Evolutionary conservation across 164 flowering plant species (phyloP).

Genomic region (Tinospora cordifolia): DNA sequence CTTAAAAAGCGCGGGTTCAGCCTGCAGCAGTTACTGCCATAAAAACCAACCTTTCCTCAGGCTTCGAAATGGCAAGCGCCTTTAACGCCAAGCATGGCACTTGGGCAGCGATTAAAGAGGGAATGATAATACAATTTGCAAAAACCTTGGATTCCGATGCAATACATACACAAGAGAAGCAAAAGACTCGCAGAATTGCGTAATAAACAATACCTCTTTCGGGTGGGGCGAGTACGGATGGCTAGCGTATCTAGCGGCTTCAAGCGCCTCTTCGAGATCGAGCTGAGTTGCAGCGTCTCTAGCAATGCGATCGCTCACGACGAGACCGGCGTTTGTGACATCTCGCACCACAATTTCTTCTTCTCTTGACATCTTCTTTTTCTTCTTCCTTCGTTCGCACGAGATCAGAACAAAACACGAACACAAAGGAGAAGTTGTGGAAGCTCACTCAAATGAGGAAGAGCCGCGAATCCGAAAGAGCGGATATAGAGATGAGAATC

Average conservation of each 20-base stretch:
- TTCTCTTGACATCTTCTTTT: conserved; percentile 61
- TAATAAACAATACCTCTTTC: conserved; percentile 55
- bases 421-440: background rate
- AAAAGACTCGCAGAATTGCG: too few relatives aligned
- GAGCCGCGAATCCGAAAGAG: background rate
- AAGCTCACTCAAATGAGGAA: background rate
- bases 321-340: conserved; percentile 72
- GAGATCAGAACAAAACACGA: background rate
- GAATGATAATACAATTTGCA: too few relatives aligned
- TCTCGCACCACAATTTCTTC: conserved; percentile 76
- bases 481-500: background rate
- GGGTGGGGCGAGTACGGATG: conserved; percentile 92
- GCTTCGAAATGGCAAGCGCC: too few relatives aligned
- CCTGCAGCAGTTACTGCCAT: too few relatives aligned
- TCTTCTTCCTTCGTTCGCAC: background rate
- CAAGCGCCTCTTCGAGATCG: conserved; percentile 89
- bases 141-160: too few relatives aligned
- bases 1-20: too few relatives aligned
- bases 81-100: too few relatives aligned
- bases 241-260: conserved; percentile 86
- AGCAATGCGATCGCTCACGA: conserved; percentile 67
- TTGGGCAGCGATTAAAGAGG: too few relatives aligned
- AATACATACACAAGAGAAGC: too few relatives aligned
- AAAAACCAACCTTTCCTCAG: too few relatives aligned
- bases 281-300: conserved; percentile 61